These are phyloP conservation scores for Brasenia schreberi DNA, from an alignment of 164 flowering plant genomes.

Conservation along the genomic window DNA sequence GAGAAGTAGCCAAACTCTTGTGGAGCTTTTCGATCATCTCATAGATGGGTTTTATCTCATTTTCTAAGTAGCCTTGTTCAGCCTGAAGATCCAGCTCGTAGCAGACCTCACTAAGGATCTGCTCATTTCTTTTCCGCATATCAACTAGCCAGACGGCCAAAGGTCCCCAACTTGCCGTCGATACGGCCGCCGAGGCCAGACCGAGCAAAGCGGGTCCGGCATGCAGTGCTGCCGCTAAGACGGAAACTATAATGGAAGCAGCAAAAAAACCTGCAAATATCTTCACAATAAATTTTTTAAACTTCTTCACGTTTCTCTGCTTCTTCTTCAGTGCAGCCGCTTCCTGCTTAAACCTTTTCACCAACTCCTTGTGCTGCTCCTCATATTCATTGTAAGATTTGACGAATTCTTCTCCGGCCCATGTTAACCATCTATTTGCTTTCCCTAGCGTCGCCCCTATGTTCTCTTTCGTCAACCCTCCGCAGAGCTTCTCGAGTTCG, in stretches of 20 bases:
- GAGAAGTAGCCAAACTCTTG: too few species aligned
- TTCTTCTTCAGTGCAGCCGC: not conserved
- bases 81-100: not conserved
- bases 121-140: not conserved
- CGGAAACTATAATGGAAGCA: not conserved
- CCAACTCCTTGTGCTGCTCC: too few species aligned
- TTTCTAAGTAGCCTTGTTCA: not conserved
- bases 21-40: not conserved
- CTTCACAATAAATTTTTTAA: too few species aligned
- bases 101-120: not conserved
- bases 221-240: not conserved
- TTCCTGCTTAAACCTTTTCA: too few species aligned
- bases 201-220: not conserved
- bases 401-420: too few species aligned
- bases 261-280: not conserved
- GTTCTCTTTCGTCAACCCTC: too few species aligned
- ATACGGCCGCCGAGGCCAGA: not conserved
- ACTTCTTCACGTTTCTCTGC: not conserved
- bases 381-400: too few species aligned
- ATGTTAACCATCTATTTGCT: too few species aligned
- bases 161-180: not conserved
- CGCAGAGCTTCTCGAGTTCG: too few species aligned
- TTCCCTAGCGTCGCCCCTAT: too few species aligned
- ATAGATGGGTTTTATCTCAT: not conserved
- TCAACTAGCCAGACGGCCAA: not conserved